A percentile compares a stretch with the other conserved stretches of the same genome.
Conservation (phyloP, 768 basidiomycete genomes). For the Lentinula sp. region DNA sequence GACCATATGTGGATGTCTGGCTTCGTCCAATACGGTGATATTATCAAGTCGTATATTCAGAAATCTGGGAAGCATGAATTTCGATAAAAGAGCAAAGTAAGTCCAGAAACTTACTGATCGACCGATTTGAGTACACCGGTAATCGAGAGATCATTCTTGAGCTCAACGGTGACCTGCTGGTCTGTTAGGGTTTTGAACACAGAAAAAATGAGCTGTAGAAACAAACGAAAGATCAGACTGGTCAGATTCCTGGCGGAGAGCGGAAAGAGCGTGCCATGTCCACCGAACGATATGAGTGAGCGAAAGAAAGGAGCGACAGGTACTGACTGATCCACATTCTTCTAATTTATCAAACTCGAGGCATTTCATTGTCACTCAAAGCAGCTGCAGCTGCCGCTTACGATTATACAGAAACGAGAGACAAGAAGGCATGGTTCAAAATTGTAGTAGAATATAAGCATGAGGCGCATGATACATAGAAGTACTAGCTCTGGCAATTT, state of each 20-base stretch:
- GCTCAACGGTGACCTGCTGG: constrained; percentile 93
- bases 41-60: constrained; percentile 94
- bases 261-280: constrained; percentile 3
- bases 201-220: constrained; percentile 79
- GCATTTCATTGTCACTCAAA: too few species aligned
- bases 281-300: not conserved
- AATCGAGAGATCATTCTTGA: constrained; percentile 98
- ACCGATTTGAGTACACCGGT: constrained; percentile 95
- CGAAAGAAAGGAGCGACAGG: not conserved
- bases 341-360: too few species aligned
- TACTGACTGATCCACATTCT: too few species aligned
- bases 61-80: constrained; percentile 45
- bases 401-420: not conserved
- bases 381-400: too few species aligned
- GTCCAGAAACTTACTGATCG: constrained; percentile 67
- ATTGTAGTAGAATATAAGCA: constrained; percentile 2
- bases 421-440: not conserved
- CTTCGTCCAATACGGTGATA: constrained; percentile 88
- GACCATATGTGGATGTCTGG: constrained; percentile 96
- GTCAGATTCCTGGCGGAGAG: not conserved
- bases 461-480: constrained; percentile 5
- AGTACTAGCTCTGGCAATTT: not conserved
- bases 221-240: constrained; percentile 10
- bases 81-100: not conserved
- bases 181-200: constrained; percentile 99